A percentile compares a stretch with the other conserved stretches of the same genome.
phyloP scores from a whole-genome alignment of 495 filamentous ascomycete genomes.

The Durotheca rogersii region DNA sequence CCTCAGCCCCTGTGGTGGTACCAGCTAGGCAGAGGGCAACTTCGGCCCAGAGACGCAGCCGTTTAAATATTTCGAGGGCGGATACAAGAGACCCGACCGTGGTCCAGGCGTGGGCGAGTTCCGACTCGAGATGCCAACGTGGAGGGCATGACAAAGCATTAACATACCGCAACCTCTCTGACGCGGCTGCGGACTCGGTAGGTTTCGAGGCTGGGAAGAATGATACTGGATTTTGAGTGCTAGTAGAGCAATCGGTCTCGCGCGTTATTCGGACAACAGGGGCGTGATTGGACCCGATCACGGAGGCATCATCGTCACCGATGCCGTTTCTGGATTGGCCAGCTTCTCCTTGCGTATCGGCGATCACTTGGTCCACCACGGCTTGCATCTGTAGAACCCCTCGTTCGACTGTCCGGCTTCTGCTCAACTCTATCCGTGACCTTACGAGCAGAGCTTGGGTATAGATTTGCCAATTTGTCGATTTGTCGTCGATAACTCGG shows the following conservation, averaged over 20 bases:
- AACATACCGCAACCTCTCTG: conserved; percentile 77
- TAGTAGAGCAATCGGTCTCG: conserved; percentile 11
- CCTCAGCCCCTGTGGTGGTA: conserved; percentile 60
- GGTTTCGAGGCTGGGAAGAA: conserved; percentile 81
- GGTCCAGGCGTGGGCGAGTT: conserved; percentile 89
- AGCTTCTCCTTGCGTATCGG: conserved; percentile 65
- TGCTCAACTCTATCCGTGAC: conserved; percentile 83
- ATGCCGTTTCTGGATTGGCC: conserved; percentile 26
- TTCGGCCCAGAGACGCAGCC: conserved; percentile 93
- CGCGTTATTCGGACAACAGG: conserved; percentile 45
- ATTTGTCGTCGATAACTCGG: conserved; percentile 82
- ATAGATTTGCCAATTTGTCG: conserved; percentile 97
- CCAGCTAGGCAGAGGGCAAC: conserved; percentile 79
- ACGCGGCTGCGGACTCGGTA: conserved; percentile 72
- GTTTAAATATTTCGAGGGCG: conserved; percentile 93
- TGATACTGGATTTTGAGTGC: conserved; percentile 54
- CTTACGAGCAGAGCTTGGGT: conserved; percentile 87
- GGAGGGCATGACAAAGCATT: conserved; percentile 80
- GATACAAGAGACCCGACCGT: conserved; percentile 81
- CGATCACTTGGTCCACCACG: conserved; percentile 92
- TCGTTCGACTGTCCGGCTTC: conserved; percentile 80
- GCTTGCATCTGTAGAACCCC: conserved; percentile 93
- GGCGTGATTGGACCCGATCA: conserved; percentile 22
- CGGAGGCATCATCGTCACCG: too few species aligned
- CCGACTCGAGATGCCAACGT: conserved; percentile 90